Percentiles rank a stretch among this genome's conserved stretches.
Evolutionary conservation across 2,329 filamentous ascomycete species (phyloP).

Genomic region (Xylariaceae sp.): DNA sequence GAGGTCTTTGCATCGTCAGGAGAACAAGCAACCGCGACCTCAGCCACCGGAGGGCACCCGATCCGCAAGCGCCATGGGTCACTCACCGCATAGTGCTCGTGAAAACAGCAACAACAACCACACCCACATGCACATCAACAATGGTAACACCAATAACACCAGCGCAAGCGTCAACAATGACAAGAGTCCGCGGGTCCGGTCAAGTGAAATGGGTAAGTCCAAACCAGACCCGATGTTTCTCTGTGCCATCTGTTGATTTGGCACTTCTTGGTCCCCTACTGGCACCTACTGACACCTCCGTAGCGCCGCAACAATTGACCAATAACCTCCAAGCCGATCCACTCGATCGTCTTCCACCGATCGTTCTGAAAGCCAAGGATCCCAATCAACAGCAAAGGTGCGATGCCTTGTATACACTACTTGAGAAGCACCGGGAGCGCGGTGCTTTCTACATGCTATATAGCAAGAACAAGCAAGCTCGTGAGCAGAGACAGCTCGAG

Average conservation of each 20-base stretch:
- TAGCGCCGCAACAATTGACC: slow-evolving; percentile 8
- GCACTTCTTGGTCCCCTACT: slow-evolving; percentile 1
- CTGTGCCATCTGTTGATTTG: no score
- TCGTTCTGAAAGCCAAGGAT: slow-evolving; percentile 21
- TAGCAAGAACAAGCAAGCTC: slow-evolving; percentile 5
- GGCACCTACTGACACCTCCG: slow-evolving; percentile 7
- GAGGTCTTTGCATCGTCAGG: slow-evolving; percentile 5
- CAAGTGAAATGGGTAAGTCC: no score
- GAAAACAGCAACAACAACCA: no score
- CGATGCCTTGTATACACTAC: slow-evolving; percentile 13
- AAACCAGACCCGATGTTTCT: no score
- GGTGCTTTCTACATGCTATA: slow-evolving; percentile 6
- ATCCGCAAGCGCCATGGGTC: background rate
- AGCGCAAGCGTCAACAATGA: no score
- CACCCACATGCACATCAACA: no score
- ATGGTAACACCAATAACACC: no score
- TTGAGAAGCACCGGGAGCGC: slow-evolving; percentile 8
- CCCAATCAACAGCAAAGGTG: slow-evolving; percentile 23
- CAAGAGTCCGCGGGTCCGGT: no score
- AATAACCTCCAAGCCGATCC: background rate
- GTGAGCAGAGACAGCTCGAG: slow-evolving; percentile 1
- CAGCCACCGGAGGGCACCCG: slow-evolving; percentile 9
- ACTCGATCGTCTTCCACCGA: background rate
- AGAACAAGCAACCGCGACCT: slow-evolving; percentile 10
- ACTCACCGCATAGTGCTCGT: no score